Base-by-base conservation (phyloP, 441 rosid genomes). In the Sinapis alba region DNA sequence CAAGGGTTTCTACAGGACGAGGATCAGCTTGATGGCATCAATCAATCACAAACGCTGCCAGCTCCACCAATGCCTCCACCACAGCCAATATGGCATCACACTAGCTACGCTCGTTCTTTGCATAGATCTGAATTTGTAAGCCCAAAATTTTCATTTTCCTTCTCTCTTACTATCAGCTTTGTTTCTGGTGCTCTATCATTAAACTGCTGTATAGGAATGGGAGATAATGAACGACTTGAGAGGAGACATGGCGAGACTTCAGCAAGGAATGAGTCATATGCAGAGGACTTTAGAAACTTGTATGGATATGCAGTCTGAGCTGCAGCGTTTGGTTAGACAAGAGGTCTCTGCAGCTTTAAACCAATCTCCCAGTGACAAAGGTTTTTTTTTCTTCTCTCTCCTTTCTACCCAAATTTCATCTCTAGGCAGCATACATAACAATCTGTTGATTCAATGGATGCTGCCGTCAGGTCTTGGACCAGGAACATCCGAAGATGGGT, bases 21-120 rank as follows among this genome's bases (percentile, higher is more conserved):
- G 43, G 65, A 60, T 60, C 65, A 60, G 23, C 65, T 60, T 60
- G 65, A 30, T 30, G 65, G 43, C 24, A 60, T 60, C 65, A 60
- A 16, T 60, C 65, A 15, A 30, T 30, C 65, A 9, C 65, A 60
- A 16, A 60, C 43, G 2, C 65, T 60, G 24, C 43, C 43, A 60
- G 2, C 15, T 60, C 65, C 65, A 30, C 65, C 65, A 16, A 5
- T 28, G 24, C 65, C 65, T 28, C 65, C 65, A 30, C 65, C 65
- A 30, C 65, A 30, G 43, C 65, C 65, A 16, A 60, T 60, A 9
- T 60, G 65, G 65, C 65, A 30, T 60, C 65, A 60, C 43, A 60
- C n/a, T 30, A 60, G 41, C 65, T 60, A 60, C 43, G 15, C 65
- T 60, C 65, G 65, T 60, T 60, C 65, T 16, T 18, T 60, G 38